Percentiles rank a stretch among this genome's conserved stretches.
Conservation (phyloP, 73 alveolate genomes). For the Paramecium caudatum region DNA sequence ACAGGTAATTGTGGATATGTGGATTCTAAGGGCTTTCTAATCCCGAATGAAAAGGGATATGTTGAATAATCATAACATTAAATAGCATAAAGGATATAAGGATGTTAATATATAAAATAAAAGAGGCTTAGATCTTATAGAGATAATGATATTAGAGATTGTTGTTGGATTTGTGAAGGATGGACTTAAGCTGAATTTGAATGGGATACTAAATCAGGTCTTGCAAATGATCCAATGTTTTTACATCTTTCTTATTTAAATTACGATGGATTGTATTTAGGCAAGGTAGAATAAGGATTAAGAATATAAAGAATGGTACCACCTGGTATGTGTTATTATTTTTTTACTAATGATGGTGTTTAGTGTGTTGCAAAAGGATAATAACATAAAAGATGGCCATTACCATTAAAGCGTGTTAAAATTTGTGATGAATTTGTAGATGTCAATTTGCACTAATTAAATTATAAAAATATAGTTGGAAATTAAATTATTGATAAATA, state of each 20-base stretch:
- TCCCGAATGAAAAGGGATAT: slow-evolving; percentile 69
- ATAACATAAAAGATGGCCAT: slow-evolving; percentile 24
- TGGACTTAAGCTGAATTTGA: slow-evolving; percentile 47
- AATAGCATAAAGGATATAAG: slow-evolving; percentile 7
- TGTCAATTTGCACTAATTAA: background rate
- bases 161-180: slow-evolving; percentile 78
- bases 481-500: background rate
- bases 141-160: slow-evolving; percentile 23
- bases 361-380: slow-evolving; percentile 53
- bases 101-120: slow-evolving; percentile 53
- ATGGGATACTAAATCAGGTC: slow-evolving; percentile 69
- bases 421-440: slow-evolving; percentile 46
- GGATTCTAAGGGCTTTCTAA: slow-evolving; percentile 65
- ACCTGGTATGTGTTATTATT: slow-evolving; percentile 61
- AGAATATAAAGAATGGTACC: slow-evolving; percentile 69
- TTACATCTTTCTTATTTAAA: slow-evolving; percentile 60
- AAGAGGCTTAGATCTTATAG: slow-evolving; percentile 57
- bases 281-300: slow-evolving; percentile 41
- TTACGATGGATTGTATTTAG: slow-evolving; percentile 57
- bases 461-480: background rate
- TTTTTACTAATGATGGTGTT: slow-evolving; percentile 59
- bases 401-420: background rate
- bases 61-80: slow-evolving; percentile 35
- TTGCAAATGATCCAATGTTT: slow-evolving; percentile 70
- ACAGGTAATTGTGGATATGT: slow-evolving; percentile 75